A percentile compares a stretch with the other conserved stretches of the same genome.
phyloP scores from a whole-genome alignment of 495 filamentous ascomycete species.

The Neurospora africana region DNA sequence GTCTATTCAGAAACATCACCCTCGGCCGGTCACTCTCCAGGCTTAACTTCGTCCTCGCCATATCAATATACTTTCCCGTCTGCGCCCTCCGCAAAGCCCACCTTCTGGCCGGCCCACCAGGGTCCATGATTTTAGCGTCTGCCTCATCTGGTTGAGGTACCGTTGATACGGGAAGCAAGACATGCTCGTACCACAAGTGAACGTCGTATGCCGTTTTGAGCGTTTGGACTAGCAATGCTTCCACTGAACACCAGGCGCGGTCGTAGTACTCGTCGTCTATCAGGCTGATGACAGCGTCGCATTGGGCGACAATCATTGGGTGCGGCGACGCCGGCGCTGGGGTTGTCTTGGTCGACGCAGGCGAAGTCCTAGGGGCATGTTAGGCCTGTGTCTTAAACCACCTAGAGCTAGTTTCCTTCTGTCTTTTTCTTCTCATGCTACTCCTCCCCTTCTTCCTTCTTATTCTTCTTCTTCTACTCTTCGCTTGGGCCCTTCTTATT shows the following conservation, averaged over 20 bases:
- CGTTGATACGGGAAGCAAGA: neutral
- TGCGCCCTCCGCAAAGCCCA: neutral
- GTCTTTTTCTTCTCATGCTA: too few species aligned
- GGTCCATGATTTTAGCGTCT: too few species aligned
- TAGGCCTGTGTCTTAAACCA: neutral
- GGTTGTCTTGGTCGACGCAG: slow-evolving; percentile 19
- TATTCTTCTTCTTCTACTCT: too few species aligned
- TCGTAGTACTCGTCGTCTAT: slow-evolving; percentile 10
- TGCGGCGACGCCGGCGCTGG: slow-evolving; percentile 8
- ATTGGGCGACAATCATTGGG: slow-evolving; percentile 13
- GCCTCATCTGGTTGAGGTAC: too few species aligned
- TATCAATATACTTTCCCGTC: neutral
- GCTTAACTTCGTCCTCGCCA: slow-evolving; percentile 11
- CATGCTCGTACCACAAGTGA: slow-evolving; percentile 17
- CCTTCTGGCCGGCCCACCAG: neutral
- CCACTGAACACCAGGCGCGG: slow-evolving; percentile 20
- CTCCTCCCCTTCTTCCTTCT: too few species aligned
- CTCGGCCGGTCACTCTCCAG: slow-evolving; percentile 17
- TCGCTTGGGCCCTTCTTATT: too few species aligned
- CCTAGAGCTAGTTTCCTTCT: too few species aligned
- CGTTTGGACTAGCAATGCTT: slow-evolving; percentile 8
- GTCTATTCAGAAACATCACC: slow-evolving; percentile 17
- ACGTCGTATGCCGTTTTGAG: slow-evolving; percentile 1
- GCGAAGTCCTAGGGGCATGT: slow-evolving; percentile 10
- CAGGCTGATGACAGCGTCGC: neutral